Conservation (phyloP, 176 grass and related monocot genomes). For the sorghum (Sorghum bicolor) region Sorghum_bicolor_NCBIv3 NC_012875.2:51671001-51671500, state of each 20-base stretch:
- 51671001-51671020: not conserved
- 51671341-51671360: not conserved
- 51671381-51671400: not conserved
- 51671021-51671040: not conserved
- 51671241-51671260: not conserved
- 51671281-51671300: not conserved
- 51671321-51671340: not conserved
- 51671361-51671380: not conserved
- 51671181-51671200: not conserved
- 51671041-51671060: not conserved
- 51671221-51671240: conserved; percentile 1
- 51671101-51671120: conserved; percentile 5
- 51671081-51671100: not conserved
- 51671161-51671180: not conserved
- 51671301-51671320: not conserved
- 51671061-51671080: not conserved
- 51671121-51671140: not conserved
- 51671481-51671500: too few relatives aligned
- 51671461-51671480: too few relatives aligned
- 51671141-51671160: not conserved
- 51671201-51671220: not conserved
- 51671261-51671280: not conserved
- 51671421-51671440: too few relatives aligned
- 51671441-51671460: too few relatives aligned
- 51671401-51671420: too few relatives aligned